Evolutionary conservation across 2,329 filamentous ascomycete genomes (phyloP), one percentile per base, ranked within the genome.

Genomic region (Epichloe glyceriae): DNA sequence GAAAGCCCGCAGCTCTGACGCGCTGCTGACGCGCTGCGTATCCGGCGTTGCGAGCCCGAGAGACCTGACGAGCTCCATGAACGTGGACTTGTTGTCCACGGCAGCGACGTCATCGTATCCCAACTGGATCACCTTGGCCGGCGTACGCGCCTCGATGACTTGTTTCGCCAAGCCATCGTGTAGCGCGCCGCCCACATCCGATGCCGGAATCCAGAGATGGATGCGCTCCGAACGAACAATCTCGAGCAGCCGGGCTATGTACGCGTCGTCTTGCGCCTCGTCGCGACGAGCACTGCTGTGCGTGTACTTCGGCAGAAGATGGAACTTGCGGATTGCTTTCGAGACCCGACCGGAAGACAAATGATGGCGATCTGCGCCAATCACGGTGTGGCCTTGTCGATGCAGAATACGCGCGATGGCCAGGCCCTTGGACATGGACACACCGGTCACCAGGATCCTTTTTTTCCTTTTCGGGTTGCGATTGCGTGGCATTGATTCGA

Each of bases 161-260:
- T 84, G 76, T 54, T 80, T 82, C 1, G 82, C 82, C 37, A 75
- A 64, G 0, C 79, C 84, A 61, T 89, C 85, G 58, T 85, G 80
- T 12, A 83, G 64, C 0, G 80, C 81, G 0, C 76, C 79, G 1
- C 76, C 73, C 8, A 85, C 79, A n/a, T 80, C 82, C 0, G 84
- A 87, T 58, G 84, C 87, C 19, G 79, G 82, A 3, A 89, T 78
- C 85, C 85, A 90, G 3, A 89, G 65, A 51, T 87, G 77, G 4
- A 86, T 74, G 0, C 73, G 70, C 55, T 89, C 83, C 0, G 67
- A 62, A 5, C 71, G 61, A 40, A 88, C 71, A 26, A 88, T 73
- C 8, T 77, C 65, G 2, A 85, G 62, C 3, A 89, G 63, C 0
- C 69, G 67, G 14, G 72, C 65, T 14, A 78, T 70, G 58, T 89